Conservation (phyloP, 805 yeast genomes). For the Jamesozyma rosinii region DNA sequence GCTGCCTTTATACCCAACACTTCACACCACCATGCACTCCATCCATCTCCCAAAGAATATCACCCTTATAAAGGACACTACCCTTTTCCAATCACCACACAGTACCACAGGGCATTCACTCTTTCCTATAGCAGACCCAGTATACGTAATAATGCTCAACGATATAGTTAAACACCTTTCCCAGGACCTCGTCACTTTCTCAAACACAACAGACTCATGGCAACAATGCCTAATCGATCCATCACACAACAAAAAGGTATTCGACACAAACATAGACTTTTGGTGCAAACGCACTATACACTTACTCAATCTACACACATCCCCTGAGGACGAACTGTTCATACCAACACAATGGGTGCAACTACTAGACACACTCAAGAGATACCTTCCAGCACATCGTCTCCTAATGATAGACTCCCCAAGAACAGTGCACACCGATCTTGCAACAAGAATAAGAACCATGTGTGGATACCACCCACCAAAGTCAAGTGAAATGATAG, state of each 20-base stretch:
- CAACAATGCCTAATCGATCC: slow-evolving; percentile 21
- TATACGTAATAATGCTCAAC: slow-evolving; percentile 22
- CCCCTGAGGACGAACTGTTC: slow-evolving; percentile 5
- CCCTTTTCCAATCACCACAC: slow-evolving; percentile 11
- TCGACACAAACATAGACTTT: slow-evolving; percentile 15
- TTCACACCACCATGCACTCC: slow-evolving; percentile 3
- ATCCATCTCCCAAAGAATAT: slow-evolving; percentile 16
- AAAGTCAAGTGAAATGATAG: slow-evolving; percentile 9
- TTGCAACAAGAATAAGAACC: not conserved
- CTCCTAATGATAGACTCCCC: slow-evolving; percentile 23
- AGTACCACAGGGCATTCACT: slow-evolving; percentile 1
- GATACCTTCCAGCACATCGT: slow-evolving; percentile 20
- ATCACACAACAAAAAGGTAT: slow-evolving; percentile 7
- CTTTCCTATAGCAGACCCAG: slow-evolving; percentile 23
- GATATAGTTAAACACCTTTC: slow-evolving; percentile 22
- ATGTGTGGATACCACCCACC: not conserved
- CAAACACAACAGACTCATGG: slow-evolving; percentile 11
- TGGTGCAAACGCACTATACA: slow-evolving; percentile 19
- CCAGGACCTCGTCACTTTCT: slow-evolving; percentile 21
- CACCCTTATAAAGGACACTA: slow-evolving; percentile 10
- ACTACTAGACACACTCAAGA: slow-evolving; percentile 17
- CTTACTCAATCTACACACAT: slow-evolving; percentile 1
- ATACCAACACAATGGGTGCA: slow-evolving; percentile 25
- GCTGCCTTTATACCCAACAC: slow-evolving; percentile 21
- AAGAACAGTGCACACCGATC: slow-evolving; percentile 1